Conservation (phyloP, 805 yeast genomes). For the Candida railenensis region DNA sequence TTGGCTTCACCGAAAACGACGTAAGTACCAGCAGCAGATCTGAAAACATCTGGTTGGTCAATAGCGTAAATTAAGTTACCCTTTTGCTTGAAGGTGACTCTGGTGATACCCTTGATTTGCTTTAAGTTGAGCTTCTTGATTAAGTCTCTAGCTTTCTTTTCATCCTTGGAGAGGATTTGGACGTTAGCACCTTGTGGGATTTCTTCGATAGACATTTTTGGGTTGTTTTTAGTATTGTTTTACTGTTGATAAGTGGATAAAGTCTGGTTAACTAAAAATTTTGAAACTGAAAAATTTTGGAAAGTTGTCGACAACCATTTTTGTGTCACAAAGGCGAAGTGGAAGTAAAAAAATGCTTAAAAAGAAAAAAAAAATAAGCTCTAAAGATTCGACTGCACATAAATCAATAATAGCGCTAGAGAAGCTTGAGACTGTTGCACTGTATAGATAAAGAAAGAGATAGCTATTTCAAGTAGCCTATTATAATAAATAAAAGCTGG, state of each 20-base stretch:
- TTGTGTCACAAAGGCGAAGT: background rate
- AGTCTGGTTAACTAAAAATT: too few relatives aligned
- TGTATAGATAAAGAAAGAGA: too few relatives aligned
- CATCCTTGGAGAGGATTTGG: constrained; percentile 81
- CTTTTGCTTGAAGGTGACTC: constrained; percentile 94
- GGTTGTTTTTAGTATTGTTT: background rate
- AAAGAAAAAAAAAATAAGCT: too few relatives aligned
- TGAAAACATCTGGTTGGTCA: constrained; percentile 93
- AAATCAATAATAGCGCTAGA: too few relatives aligned
- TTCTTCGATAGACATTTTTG: constrained; percentile 47
- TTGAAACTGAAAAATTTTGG: background rate
- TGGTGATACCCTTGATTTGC: constrained; percentile 86
- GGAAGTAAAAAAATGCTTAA: too few relatives aligned
- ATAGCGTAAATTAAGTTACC: constrained; percentile 89
- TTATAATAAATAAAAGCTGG: too few relatives aligned
- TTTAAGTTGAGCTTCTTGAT: constrained; percentile 86
- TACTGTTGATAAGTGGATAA: background rate
- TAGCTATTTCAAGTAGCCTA: too few relatives aligned
- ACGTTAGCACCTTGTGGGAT: constrained; percentile 84
- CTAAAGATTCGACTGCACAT: too few relatives aligned
- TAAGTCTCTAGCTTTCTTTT: constrained; percentile 91
- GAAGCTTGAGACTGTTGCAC: too few relatives aligned
- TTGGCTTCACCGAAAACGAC: constrained; percentile 98
- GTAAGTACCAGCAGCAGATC: constrained; percentile 89
- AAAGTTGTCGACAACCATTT: constrained; percentile 3